A percentile compares a stretch with the other conserved stretches of the same genome.
phyloP scores from a whole-genome alignment of 2,329 filamentous ascomycete genomes.

The Verticillium isaacii region DNA sequence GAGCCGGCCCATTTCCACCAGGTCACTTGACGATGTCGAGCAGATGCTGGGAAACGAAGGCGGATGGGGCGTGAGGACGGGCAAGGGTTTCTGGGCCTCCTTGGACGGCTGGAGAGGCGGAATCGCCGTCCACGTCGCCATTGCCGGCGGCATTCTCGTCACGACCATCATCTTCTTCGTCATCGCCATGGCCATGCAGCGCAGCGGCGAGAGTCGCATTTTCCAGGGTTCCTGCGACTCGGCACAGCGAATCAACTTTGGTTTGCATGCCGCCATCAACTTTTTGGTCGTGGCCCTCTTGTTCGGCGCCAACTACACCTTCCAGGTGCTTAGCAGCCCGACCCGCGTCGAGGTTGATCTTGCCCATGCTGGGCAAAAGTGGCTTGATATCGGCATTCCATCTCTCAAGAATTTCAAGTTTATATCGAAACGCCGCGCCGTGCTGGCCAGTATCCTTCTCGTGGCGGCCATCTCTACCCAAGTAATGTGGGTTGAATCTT shows the following conservation, averaged over 20 bases:
- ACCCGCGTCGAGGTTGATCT: slow-evolving; percentile 41
- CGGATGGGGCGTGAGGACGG: slow-evolving; percentile 13
- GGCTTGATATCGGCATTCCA: slow-evolving; percentile 51
- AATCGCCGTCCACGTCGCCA: slow-evolving; percentile 35
- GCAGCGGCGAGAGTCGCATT: slow-evolving; percentile 29
- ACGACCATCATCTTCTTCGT: slow-evolving; percentile 33
- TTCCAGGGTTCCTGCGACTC: slow-evolving; percentile 31
- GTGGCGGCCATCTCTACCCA: slow-evolving; percentile 38
- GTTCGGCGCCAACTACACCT: slow-evolving; percentile 46
- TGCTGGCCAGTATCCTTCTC: slow-evolving; percentile 33
- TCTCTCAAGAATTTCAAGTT: slow-evolving; percentile 43
- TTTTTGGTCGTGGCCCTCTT: slow-evolving; percentile 36
- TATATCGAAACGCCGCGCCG: slow-evolving; percentile 34
- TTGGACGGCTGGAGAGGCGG: slow-evolving; percentile 42
- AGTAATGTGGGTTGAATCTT: slow-evolving; percentile 38
- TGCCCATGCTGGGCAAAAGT: slow-evolving; percentile 39
- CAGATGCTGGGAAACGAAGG: slow-evolving; percentile 12
- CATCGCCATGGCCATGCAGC: slow-evolving; percentile 27
- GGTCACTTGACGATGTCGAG: slow-evolving; percentile 8
- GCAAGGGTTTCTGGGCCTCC: slow-evolving; percentile 19
- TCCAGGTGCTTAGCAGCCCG: slow-evolving; percentile 50
- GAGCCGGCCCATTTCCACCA: background rate
- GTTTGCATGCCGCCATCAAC: slow-evolving; percentile 40
- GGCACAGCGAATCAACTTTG: slow-evolving; percentile 31
- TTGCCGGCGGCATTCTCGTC: slow-evolving; percentile 32